phyloP scores from a whole-genome alignment of 177 flowering plant species.

The Vitis hybrid region DNA sequence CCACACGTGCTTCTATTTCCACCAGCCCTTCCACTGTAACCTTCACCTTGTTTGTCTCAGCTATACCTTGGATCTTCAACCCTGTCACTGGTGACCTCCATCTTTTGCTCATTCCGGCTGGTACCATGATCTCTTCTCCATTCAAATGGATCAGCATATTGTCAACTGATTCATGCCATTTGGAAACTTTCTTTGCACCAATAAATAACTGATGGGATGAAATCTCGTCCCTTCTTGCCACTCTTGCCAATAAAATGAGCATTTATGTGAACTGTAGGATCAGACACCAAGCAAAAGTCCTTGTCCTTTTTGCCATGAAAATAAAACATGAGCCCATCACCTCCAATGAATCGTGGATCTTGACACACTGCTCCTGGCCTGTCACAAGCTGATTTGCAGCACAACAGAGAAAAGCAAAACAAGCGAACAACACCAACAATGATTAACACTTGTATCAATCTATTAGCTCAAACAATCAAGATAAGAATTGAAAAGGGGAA shows the following conservation, averaged over 20 bases:
- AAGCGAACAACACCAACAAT: neutral
- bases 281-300: slow-evolving; percentile 31
- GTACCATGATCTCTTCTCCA: slow-evolving; percentile 9
- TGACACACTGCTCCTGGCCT: slow-evolving; percentile 24
- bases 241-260: slow-evolving; percentile 36
- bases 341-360: slow-evolving; percentile 28
- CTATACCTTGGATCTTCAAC: slow-evolving; percentile 2
- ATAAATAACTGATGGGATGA: slow-evolving; percentile 22
- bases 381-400: slow-evolving; percentile 23
- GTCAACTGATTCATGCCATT: slow-evolving; percentile 24
- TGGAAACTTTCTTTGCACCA: slow-evolving; percentile 18
- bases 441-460: too few species aligned
- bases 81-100: slow-evolving; percentile 12
- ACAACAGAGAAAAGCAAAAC: neutral
- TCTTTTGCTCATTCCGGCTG: neutral
- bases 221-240: slow-evolving; percentile 20
- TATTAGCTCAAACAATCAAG: neutral
- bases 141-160: slow-evolving; percentile 17
- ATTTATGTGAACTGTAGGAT: slow-evolving; percentile 25
- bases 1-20: slow-evolving; percentile 14
- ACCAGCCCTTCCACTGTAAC: slow-evolving; percentile 15
- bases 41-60: slow-evolving; percentile 8
- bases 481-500: neutral
- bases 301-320: slow-evolving; percentile 32
- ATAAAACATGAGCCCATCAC: slow-evolving; percentile 25